Percentiles rank a stretch among this genome's conserved stretches.
Conservation (phyloP, 768 basidiomycete genomes). For the Rhizopogon vesiculosus region DNA sequence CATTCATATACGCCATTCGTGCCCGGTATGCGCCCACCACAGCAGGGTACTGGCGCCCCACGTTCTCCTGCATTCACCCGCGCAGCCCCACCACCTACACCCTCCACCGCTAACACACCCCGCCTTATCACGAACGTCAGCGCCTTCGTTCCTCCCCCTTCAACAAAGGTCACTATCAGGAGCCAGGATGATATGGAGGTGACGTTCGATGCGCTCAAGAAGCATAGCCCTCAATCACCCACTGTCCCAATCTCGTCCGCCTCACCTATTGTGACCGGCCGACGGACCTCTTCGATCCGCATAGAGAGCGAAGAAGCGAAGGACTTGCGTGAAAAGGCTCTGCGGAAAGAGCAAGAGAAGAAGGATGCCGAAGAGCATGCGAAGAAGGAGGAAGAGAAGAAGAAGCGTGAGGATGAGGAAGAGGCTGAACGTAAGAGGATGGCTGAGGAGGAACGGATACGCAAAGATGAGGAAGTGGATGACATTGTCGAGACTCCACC, state of each 20-base stretch:
- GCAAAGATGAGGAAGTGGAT: slow-evolving; percentile 14
- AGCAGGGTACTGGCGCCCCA: slow-evolving; percentile 45
- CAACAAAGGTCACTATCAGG: slow-evolving; percentile 45
- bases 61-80: slow-evolving; percentile 66
- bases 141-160: slow-evolving; percentile 53
- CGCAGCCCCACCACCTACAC: slow-evolving; percentile 53
- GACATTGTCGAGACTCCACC: slow-evolving; percentile 25
- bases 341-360: slow-evolving; percentile 35
- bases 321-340: slow-evolving; percentile 42
- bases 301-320: no score
- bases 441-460: no score
- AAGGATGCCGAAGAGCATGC: slow-evolving; percentile 33
- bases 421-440: no score
- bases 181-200: no score
- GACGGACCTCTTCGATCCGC: no score
- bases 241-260: no score
- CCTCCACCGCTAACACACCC: slow-evolving; percentile 17
- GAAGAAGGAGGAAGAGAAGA: slow-evolving; percentile 19
- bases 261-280: no score
- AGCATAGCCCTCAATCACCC: no score
- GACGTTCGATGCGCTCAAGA: no score
- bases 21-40: slow-evolving; percentile 39
- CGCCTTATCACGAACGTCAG: slow-evolving; percentile 58
- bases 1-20: slow-evolving; percentile 46
- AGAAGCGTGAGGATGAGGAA: slow-evolving; percentile 1